Base-by-base conservation (phyloP, 108 stramenopile species). In the Cyclotella sp. region DNA sequence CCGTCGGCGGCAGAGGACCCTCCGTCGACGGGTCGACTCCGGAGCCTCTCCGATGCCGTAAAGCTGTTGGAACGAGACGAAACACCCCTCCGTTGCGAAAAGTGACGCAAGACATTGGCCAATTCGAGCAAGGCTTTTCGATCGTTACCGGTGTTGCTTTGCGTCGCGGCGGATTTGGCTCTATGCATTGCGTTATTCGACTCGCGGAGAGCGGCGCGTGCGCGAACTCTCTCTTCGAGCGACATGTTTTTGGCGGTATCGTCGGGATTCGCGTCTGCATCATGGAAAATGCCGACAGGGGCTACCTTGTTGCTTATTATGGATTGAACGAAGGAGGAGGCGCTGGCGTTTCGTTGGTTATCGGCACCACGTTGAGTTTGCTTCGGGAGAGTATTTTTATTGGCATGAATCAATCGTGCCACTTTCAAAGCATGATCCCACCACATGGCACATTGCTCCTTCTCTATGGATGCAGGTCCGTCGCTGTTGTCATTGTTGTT, bases 181-280 rank as follows among this genome's bases (percentile, higher is more conserved):
- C 39, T 22, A 28, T 34, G 22, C 46, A 10, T 19, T 54, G 41
- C 27, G 41, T 59, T 21, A 19, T 43, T 12, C 39, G 14, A 15
- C 3, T 63, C 53, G 0, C 72, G 72, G 12, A 73, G 28, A 28
- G 41, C 10, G n/a, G 72, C 27, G 9, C 49, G 60, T 21, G 44
- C 58, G 28, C 72, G 72, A 0, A 73, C 47, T 46, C 72, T 46
- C 40, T 73, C 72, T 40, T 73, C 61, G 24, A 73, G 27, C n/a
- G 72, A 59, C 72, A 73, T 62, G 10, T 73, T 49, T 46, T 73
- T 47, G 34, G 42, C 21, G n/a, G 21, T 21, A 11, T 29, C 27
- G 22, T 61, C 47, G 21, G 26, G 24, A 44, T 57, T 52, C 3
- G 9, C 30, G 7, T 49, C n/a, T 44, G 22, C 16, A 19, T 29